Evolutionary conservation across 2,329 filamentous ascomycete species (phyloP), one percentile per base, ranked within the genome.

Genomic region (Penicillium decumbens): DNA sequence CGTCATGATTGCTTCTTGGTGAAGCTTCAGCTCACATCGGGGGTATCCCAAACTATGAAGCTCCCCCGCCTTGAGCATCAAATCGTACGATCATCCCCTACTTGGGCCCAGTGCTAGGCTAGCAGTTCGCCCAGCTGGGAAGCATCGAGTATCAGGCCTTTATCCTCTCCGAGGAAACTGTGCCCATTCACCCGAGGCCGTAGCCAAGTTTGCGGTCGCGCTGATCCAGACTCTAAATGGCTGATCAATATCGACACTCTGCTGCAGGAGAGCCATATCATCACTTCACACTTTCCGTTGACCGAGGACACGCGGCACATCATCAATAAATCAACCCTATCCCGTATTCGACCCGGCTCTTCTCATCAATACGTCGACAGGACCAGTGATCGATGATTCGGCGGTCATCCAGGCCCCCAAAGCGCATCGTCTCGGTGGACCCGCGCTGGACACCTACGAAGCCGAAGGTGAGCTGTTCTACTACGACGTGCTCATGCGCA

Each of bases 401-500:
- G 78, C 81, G 9, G 77, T 84, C 48, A 80, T 85, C 47, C 69
- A 75, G 20, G 79, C 80, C 10, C 75, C 87, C 51, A 86, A 87
- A 71, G 72, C 64, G 32, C 74, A 74, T n/a, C 76, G 76, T 23
- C 71, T 87, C 2, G 81, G 81, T 6, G 83, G 80, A 1, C 70
- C 85, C 27, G 84, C 82, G 0, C 72, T 87, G 33, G 84, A 87
- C 62, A 84, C 87, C 13, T 87, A 87, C 64, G 84, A 87, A 62
- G 77, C 76, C 37, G 84, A 87, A 64, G 60, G 62, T 10, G 55
- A 61, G 25, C 68, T 85, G 30, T 87, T 87, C 61, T 86, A 86
- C 65, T 76, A 80, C 60, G 83, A 87, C 58, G 73, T 79, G 48
- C 71, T 87, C 39, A 83, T 83, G 77, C 77, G 83, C 4, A 67